Evolutionary conservation across 2,329 filamentous ascomycete species (phyloP).

Genomic region (Penicillium vulpinum): DNA sequence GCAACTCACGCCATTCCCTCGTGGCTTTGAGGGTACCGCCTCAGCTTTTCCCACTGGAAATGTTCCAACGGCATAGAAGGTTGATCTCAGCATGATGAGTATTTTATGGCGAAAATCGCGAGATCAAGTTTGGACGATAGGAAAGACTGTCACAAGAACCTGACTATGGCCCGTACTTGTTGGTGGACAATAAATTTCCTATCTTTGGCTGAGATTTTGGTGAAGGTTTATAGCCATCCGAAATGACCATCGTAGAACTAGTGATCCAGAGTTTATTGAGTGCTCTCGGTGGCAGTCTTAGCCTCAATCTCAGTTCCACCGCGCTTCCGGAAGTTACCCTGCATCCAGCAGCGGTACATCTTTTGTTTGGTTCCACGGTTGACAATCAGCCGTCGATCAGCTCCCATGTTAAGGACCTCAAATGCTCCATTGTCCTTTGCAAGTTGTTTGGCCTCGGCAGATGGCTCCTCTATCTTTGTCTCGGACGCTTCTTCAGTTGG

Average conservation of each 20-base stretch:
- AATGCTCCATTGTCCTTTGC: conserved; percentile 50
- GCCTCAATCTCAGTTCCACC: conserved; percentile 4
- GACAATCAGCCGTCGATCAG: conserved; percentile 86
- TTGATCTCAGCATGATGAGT: neutral
- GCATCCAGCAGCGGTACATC: conserved; percentile 91
- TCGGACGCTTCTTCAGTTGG: neutral
- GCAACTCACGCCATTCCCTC: neutral
- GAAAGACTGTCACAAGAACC: neutral
- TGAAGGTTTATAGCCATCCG: neutral
- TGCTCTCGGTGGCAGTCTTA: conserved; percentile 1
- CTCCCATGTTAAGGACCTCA: conserved; percentile 73
- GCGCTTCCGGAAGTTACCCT: conserved; percentile 47
- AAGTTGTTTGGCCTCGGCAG: conserved; percentile 12
- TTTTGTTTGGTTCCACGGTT: conserved; percentile 89
- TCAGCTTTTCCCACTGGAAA: neutral
- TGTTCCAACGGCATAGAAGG: neutral
- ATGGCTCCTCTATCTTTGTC: conserved; percentile 3
- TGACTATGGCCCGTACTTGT: too few relatives aligned
- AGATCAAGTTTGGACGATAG: neutral
- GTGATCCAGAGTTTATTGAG: conserved; percentile 11
- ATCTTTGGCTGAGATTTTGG: neutral
- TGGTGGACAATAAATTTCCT: neutral
- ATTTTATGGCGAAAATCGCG: neutral
- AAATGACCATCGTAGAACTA: neutral
- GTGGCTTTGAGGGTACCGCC: neutral